These are phyloP conservation scores for Paracorniculantispora psalliotae DNA, from an alignment of 2,329 filamentous ascomycete genomes.

Conservation along the genomic window DNA sequence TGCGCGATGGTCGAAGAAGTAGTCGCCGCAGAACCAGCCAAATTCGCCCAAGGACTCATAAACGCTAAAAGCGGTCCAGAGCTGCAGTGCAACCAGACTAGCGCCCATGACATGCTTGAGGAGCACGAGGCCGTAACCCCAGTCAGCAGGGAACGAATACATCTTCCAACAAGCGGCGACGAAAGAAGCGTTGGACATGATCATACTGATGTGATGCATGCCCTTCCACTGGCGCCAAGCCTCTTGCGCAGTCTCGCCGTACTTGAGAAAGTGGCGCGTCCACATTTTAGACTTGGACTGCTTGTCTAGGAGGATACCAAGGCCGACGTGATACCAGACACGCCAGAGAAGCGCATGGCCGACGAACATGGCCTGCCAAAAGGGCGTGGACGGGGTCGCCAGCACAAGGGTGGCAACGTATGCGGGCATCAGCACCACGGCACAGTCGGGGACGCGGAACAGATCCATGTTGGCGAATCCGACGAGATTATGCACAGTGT, in stretches of 20 bases:
- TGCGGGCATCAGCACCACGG: conserved; percentile 68
- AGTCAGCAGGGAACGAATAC: conserved; percentile 82
- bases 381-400: conserved; percentile 69
- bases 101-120: conserved; percentile 82
- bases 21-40: conserved; percentile 98
- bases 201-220: conserved; percentile 88
- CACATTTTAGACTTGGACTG: conserved; percentile 91
- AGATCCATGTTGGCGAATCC: conserved; percentile 81
- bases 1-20: conserved; percentile 86
- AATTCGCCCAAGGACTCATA: conserved; percentile 96
- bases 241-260: conserved; percentile 81
- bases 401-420: conserved; percentile 71
- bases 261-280: conserved; percentile 97
- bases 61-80: conserved; percentile 90
- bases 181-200: conserved; percentile 84
- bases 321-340: conserved; percentile 84
- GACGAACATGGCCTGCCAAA: conserved; percentile 76
- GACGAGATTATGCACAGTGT: conserved; percentile 75
- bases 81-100: conserved; percentile 75
- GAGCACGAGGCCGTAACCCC: conserved; percentile 78
- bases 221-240: conserved; percentile 98
- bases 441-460: conserved; percentile 79
- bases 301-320: conserved; percentile 76
- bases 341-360: conserved; percentile 77
- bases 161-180: conserved; percentile 93